Base-by-base conservation (phyloP, 192 early-diverging fungal species). In the Phlyctochytrium arcticum region DNA sequence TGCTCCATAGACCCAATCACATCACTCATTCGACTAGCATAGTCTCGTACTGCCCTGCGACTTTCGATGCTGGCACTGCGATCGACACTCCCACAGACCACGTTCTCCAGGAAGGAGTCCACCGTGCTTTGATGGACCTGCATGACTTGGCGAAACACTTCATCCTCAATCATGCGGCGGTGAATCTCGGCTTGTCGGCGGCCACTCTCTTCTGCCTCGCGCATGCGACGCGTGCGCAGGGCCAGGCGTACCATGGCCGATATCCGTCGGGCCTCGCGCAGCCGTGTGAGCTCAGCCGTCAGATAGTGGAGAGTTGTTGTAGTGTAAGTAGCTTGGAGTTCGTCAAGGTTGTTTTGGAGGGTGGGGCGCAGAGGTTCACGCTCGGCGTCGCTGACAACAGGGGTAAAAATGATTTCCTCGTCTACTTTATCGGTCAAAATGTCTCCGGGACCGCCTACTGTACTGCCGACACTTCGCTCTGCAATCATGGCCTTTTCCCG, bases 181-280 rank as follows among this genome's bases (percentile, higher is more conserved):
- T 60, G 50, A 5, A 86, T 33, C 65, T 86, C 83, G 15, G 59
- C 70, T 42, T 85, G 71, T 5, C 84, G 66, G 17, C 29, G 33
- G 6, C 76, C 77, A n/a, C 64, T 73, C 55, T 86, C 84, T 48
- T 79, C 78, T 6, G 82, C 84, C 48, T 86, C 83, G 5, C 84
- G 69, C 73, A 85, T 76, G 6, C 72, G 57, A 54, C 83, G 56
- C 3, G 82, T 85, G 36, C 83, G 69, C 34, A 80, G 75, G 2
- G 83, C 84, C n/a, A 86, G 72, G 47, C 73, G 79, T 19, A 82
- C 84, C 67, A 83, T 66, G 3, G 81, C 81, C 9, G 71, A 68
- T 50, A 85, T 75, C 6, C 75, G 56, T 26, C 70, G 72, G 56
- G 80, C 68, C 46, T 84, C 78, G 24, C 83, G 70, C 19, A 85